These are phyloP conservation scores for Dothistroma pini DNA, from an alignment of 2,329 filamentous ascomycete species.

Conservation along the genomic window DNA sequence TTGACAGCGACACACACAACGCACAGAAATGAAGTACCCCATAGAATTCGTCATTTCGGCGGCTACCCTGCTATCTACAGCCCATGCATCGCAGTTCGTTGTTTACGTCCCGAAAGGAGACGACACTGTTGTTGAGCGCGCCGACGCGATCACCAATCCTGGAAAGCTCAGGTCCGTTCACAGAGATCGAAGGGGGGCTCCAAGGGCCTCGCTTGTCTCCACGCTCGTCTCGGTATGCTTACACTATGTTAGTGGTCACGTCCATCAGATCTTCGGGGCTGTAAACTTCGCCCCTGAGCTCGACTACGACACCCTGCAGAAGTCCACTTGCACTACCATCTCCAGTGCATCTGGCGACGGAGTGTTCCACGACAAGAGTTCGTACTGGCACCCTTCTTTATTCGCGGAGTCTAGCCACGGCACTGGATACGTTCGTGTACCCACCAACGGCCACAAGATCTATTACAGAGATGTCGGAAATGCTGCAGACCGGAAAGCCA, in stretches of 20 bases:
- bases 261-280: slow-evolving; percentile 68
- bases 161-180: slow-evolving; percentile 37
- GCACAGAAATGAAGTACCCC: not conserved
- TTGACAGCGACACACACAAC: not conserved
- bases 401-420: slow-evolving; percentile 64
- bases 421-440: slow-evolving; percentile 59
- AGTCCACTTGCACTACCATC: slow-evolving; percentile 52
- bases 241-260: slow-evolving; percentile 52
- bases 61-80: slow-evolving; percentile 14
- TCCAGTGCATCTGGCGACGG: slow-evolving; percentile 23
- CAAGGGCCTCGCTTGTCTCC: not conserved
- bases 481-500: slow-evolving; percentile 55
- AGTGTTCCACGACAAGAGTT: slow-evolving; percentile 61
- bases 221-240: not conserved
- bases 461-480: slow-evolving; percentile 60
- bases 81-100: slow-evolving; percentile 26
- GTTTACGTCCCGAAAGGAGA: slow-evolving; percentile 28
- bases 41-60: slow-evolving; percentile 17
- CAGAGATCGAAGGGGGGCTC: slow-evolving; percentile 5
- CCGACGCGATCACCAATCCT: slow-evolving; percentile 66
- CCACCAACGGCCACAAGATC: slow-evolving; percentile 61
- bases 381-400: slow-evolving; percentile 72
- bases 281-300: slow-evolving; percentile 61
- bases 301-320: slow-evolving; percentile 56
- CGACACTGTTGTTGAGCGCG: slow-evolving; percentile 49